Evolutionary conservation across 306 rosid species (phyloP).

Genomic region (Aeschynomene evenia): DNA sequence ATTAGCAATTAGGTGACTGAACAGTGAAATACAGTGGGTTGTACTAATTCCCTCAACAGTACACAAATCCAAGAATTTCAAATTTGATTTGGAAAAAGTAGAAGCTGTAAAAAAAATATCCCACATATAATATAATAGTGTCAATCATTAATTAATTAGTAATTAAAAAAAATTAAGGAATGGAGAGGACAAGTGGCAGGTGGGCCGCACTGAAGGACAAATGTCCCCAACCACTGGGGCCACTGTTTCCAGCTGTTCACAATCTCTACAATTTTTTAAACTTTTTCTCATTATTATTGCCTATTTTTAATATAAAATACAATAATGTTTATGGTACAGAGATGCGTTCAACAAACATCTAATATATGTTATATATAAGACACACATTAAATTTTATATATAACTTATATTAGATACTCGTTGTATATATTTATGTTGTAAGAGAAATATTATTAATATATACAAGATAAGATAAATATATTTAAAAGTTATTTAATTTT

Average conservation of each 20-base stretch:
- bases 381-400: too few relatives aligned
- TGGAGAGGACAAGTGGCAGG: slow-evolving; percentile 45
- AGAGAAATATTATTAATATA: too few relatives aligned
- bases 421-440: too few relatives aligned
- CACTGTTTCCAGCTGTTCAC: slow-evolving; percentile 48
- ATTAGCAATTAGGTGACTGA: slow-evolving; percentile 28
- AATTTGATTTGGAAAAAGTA: slow-evolving; percentile 13
- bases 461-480: not conserved
- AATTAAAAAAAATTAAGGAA: not conserved
- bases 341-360: too few relatives aligned
- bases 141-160: slow-evolving; percentile 27
- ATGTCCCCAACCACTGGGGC: slow-evolving; percentile 60
- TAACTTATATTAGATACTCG: too few relatives aligned
- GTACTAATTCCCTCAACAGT: not conserved
- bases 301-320: too few relatives aligned
- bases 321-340: too few relatives aligned
- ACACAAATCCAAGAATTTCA: slow-evolving; percentile 6
- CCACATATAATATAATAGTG: not conserved
- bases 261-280: not conserved
- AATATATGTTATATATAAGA: too few relatives aligned
- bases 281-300: not conserved
- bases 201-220: slow-evolving; percentile 51
- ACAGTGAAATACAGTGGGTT: not conserved
- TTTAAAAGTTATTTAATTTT: slow-evolving; percentile 12
- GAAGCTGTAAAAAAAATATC: not conserved